A percentile compares a stretch with the other conserved stretches of the same genome.
phyloP scores from a whole-genome alignment of 768 basidiomycete genomes.

The Dentipellis fragilis region DNA sequence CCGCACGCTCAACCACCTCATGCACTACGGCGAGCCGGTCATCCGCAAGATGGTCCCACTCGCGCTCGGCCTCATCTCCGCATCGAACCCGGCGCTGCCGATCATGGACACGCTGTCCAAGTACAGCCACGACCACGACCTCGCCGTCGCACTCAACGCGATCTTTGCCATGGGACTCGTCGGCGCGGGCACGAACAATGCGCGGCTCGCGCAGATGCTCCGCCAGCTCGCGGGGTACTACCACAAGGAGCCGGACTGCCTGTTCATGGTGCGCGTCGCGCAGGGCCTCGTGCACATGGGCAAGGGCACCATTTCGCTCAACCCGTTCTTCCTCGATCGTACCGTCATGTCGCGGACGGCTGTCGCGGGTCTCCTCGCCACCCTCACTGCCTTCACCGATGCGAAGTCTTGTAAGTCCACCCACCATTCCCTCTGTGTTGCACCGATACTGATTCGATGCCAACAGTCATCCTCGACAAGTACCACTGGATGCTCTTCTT shows the following conservation, averaged over 20 bases:
- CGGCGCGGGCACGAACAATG: slow-evolving; percentile 98
- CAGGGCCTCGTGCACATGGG: slow-evolving; percentile 99
- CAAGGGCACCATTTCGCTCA: slow-evolving; percentile 94
- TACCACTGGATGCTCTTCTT: slow-evolving; percentile 99
- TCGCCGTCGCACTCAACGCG: slow-evolving; percentile 91
- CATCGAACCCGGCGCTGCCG: slow-evolving; percentile 90
- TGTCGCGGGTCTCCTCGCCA: slow-evolving; percentile 81
- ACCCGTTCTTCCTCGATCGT: slow-evolving; percentile 93
- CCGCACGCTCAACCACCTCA: slow-evolving; percentile 94
- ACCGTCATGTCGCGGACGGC: slow-evolving; percentile 83
- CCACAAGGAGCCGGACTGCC: slow-evolving; percentile 90
- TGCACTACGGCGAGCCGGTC: slow-evolving; percentile 94
- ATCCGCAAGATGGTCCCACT: slow-evolving; percentile 91
- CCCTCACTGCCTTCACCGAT: slow-evolving; percentile 87
- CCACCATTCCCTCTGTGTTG: too few species aligned
- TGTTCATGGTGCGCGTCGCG: slow-evolving; percentile 93
- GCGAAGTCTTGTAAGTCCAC: slow-evolving; percentile 76
- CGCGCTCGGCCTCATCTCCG: slow-evolving; percentile 87
- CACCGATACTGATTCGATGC: background rate
- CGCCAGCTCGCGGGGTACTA: slow-evolving; percentile 97
- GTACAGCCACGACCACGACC: slow-evolving; percentile 97
- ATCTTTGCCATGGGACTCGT: slow-evolving; percentile 99
- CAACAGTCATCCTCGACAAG: slow-evolving; percentile 83
- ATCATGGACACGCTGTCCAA: slow-evolving; percentile 96
- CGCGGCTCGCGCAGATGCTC: slow-evolving; percentile 94